phyloP scores from a whole-genome alignment of 1,284 basidiomycete genomes.

The Melampsora larici-populina region DNA sequence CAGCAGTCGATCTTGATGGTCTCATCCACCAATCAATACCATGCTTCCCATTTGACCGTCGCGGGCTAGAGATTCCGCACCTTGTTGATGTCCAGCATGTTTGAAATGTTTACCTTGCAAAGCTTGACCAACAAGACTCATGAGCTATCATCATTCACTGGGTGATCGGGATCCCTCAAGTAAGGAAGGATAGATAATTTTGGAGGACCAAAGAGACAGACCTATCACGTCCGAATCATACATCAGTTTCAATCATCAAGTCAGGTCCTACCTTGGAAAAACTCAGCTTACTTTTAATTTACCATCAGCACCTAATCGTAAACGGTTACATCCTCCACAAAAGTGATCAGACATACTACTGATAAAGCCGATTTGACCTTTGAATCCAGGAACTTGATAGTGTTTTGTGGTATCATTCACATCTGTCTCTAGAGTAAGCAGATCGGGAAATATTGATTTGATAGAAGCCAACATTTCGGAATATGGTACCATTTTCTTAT shows the following conservation, averaged over 20 bases:
- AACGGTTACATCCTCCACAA: conserved; percentile 75
- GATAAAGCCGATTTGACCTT: conserved; percentile 78
- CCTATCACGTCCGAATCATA: conserved; percentile 57
- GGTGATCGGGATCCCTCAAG: conserved; percentile 62
- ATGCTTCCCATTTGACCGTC: conserved; percentile 70
- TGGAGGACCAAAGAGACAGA: conserved; percentile 79
- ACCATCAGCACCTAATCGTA: conserved; percentile 80
- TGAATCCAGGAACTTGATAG: conserved; percentile 69
- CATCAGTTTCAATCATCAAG: background rate
- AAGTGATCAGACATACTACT: conserved; percentile 90
- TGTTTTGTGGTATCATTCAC: conserved; percentile 76
- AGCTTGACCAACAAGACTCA: conserved; percentile 65
- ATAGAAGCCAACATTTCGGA: conserved; percentile 63
- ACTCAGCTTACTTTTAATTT: conserved; percentile 69
- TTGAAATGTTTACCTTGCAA: conserved; percentile 74
- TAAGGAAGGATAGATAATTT: conserved; percentile 76
- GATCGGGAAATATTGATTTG: conserved; percentile 57
- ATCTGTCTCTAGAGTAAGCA: conserved; percentile 62
- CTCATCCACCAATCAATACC: conserved; percentile 73
- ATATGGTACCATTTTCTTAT: conserved; percentile 73
- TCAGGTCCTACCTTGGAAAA: conserved; percentile 4
- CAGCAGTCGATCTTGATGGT: background rate
- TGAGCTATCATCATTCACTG: conserved; percentile 63
- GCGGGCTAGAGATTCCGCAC: conserved; percentile 62
- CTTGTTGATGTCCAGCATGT: conserved; percentile 71